Evolutionary conservation across 805 yeast species (phyloP).

Genomic region (Ogataea zsoltii): DNA sequence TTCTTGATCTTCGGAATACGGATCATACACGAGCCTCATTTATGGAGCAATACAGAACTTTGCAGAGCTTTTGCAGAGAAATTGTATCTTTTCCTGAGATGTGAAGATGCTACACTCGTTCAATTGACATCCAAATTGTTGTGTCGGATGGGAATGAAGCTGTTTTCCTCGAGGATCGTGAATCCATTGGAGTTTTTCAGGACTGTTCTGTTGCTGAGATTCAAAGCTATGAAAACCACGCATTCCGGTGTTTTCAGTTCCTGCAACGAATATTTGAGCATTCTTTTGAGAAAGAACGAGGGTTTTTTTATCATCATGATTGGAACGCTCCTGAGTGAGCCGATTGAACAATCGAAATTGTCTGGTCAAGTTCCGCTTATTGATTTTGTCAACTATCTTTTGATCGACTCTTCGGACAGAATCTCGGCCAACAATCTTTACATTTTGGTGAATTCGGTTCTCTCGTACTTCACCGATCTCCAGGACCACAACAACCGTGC

Average conservation of each 20-base stretch:
- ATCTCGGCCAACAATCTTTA: slow-evolving; percentile 16
- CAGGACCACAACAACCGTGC: slow-evolving; percentile 8
- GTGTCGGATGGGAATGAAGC: slow-evolving; percentile 1
- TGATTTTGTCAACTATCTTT: slow-evolving; percentile 25
- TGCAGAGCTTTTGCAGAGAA: slow-evolving; percentile 5
- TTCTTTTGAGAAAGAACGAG: slow-evolving; percentile 13
- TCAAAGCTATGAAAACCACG: slow-evolving; percentile 7
- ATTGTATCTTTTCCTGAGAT: slow-evolving; percentile 3
- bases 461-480: slow-evolving; percentile 10
- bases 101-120: background rate
- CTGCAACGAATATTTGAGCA: slow-evolving; percentile 18
- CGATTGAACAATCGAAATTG: background rate
- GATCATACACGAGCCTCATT: slow-evolving; percentile 5
- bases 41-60: background rate
- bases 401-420: slow-evolving; percentile 19
- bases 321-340: slow-evolving; percentile 14
- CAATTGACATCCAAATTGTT: slow-evolving; percentile 8
- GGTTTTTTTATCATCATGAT: slow-evolving; percentile 14
- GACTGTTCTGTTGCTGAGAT: slow-evolving; percentile 6
- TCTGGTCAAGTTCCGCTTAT: slow-evolving; percentile 13
- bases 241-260: slow-evolving; percentile 3
- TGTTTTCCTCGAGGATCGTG: slow-evolving; percentile 7
- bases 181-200: slow-evolving; percentile 6
- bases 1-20: slow-evolving; percentile 14
- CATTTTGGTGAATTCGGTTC: slow-evolving; percentile 19